A percentile compares a stretch with the other conserved stretches of the same genome.
Evolutionary conservation across 1,139 yeast species (phyloP).

Genomic region (Candida sanyaensis): DNA sequence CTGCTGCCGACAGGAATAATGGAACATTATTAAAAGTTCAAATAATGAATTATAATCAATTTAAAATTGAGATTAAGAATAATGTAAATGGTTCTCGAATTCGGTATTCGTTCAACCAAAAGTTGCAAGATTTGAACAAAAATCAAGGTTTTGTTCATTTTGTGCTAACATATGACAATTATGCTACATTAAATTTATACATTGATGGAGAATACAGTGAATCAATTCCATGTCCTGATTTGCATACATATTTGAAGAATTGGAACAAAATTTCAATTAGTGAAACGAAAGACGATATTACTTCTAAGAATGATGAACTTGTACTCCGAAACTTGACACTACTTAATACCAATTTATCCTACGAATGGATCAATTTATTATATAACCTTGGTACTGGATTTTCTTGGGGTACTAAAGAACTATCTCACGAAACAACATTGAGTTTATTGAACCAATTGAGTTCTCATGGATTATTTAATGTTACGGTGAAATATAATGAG

Average conservation of each 20-base stretch:
- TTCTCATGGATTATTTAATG: constrained; percentile 26
- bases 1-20: constrained; percentile 16
- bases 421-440: constrained; percentile 29
- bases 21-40: constrained; percentile 24
- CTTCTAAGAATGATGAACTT: constrained; percentile 26
- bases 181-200: constrained; percentile 37
- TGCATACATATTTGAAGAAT: constrained; percentile 25
- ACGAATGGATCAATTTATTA: constrained; percentile 42
- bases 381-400: constrained; percentile 41
- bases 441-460: constrained; percentile 34
- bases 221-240: constrained; percentile 45
- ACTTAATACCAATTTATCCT: constrained; percentile 27
- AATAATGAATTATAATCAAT: constrained; percentile 31
- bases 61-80: constrained; percentile 33
- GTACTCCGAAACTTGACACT: constrained; percentile 35
- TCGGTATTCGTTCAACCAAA: constrained; percentile 39
- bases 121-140: constrained; percentile 15
- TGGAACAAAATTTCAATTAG: constrained; percentile 48
- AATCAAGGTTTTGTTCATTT: constrained; percentile 36
- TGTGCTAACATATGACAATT: constrained; percentile 39
- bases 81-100: constrained; percentile 26
- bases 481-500: constrained; percentile 26
- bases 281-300: constrained; percentile 17
- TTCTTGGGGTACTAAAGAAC: constrained; percentile 40
- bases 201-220: constrained; percentile 48